Evolutionary conservation across 75 land plant genomes (phyloP).

Genomic region (Larix kaempferi): DNA sequence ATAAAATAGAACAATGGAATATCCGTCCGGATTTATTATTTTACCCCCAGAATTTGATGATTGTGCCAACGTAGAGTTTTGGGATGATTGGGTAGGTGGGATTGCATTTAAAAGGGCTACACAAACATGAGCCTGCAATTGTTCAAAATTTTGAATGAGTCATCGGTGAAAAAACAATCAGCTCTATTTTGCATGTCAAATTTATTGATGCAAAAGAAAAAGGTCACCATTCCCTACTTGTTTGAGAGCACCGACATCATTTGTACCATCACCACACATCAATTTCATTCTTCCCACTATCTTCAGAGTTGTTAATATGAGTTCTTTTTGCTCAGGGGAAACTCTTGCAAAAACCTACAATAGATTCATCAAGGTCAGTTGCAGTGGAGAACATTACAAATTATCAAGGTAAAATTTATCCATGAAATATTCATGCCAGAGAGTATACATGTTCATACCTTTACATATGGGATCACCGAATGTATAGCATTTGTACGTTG

Average conservation of each 20-base stretch:
- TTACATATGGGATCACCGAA: conserved; percentile 81
- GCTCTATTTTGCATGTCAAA: neutral
- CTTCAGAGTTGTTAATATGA: conserved; percentile 89
- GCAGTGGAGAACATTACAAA: neutral
- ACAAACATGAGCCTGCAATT: conserved; percentile 92
- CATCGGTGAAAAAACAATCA: neutral
- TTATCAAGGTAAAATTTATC: neutral
- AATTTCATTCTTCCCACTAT: conserved; percentile 86
- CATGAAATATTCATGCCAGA: neutral
- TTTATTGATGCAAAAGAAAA: neutral
- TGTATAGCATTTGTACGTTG: conserved; percentile 69
- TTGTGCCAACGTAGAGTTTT: conserved; percentile 32
- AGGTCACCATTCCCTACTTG: conserved; percentile 51
- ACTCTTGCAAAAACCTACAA: conserved; percentile 96
- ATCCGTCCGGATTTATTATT: neutral
- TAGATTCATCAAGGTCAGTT: neutral
- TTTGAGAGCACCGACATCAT: conserved; percentile 98
- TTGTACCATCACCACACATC: conserved; percentile 99
- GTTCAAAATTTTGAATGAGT: neutral
- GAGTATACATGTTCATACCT: conserved; percentile 47
- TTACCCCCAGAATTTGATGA: conserved; percentile 20
- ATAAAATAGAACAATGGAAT: conserved; percentile 1
- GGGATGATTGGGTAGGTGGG: conserved; percentile 50
- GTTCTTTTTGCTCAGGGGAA: conserved; percentile 98
- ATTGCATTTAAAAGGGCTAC: conserved; percentile 93